These are phyloP conservation scores for Phytophthora idaei DNA, from an alignment of 352 stramenopile genomes.

Conservation along the genomic window DNA sequence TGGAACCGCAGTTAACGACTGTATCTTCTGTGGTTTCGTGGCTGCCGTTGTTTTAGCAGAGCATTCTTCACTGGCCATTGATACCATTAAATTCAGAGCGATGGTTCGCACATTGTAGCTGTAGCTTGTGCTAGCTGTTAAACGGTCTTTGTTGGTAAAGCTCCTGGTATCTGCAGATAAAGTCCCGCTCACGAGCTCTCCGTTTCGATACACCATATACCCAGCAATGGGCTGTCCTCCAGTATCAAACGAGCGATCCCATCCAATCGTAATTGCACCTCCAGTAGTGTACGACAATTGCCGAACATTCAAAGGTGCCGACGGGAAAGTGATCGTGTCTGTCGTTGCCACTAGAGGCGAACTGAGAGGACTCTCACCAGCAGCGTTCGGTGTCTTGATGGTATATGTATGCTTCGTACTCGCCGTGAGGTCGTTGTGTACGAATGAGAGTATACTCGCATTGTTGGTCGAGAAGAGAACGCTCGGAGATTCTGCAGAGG, in stretches of 20 bases:
- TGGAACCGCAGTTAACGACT: slow-evolving; percentile 11
- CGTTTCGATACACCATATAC: slow-evolving; percentile 66
- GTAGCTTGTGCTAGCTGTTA: slow-evolving; percentile 50
- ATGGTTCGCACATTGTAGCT: slow-evolving; percentile 51
- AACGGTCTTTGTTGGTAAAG: slow-evolving; percentile 45
- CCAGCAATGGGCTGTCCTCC: slow-evolving; percentile 50
- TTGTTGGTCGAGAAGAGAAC: slow-evolving; percentile 33
- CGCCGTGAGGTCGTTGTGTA: slow-evolving; percentile 55
- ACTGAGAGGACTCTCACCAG: slow-evolving; percentile 51
- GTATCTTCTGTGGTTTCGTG: slow-evolving; percentile 40
- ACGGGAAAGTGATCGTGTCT: slow-evolving; percentile 46
- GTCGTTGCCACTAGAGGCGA: slow-evolving; percentile 40
- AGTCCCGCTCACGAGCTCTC: slow-evolving; percentile 27
- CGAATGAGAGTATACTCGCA: slow-evolving; percentile 33
- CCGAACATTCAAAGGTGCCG: slow-evolving; percentile 46
- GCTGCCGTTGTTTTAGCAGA: slow-evolving; percentile 39
- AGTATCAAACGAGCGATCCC: slow-evolving; percentile 58
- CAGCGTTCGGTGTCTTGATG: slow-evolving; percentile 41
- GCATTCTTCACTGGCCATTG: slow-evolving; percentile 41
- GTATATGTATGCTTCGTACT: slow-evolving; percentile 57
- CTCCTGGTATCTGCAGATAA: slow-evolving; percentile 21
- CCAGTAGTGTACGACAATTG: slow-evolving; percentile 53
- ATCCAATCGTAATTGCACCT: slow-evolving; percentile 61
- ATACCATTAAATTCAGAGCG: slow-evolving; percentile 46
- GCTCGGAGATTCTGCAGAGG: slow-evolving; percentile 8